phyloP scores from a whole-genome alignment of 2,329 filamentous ascomycete genomes.

The Aspergillus sp. region DNA sequence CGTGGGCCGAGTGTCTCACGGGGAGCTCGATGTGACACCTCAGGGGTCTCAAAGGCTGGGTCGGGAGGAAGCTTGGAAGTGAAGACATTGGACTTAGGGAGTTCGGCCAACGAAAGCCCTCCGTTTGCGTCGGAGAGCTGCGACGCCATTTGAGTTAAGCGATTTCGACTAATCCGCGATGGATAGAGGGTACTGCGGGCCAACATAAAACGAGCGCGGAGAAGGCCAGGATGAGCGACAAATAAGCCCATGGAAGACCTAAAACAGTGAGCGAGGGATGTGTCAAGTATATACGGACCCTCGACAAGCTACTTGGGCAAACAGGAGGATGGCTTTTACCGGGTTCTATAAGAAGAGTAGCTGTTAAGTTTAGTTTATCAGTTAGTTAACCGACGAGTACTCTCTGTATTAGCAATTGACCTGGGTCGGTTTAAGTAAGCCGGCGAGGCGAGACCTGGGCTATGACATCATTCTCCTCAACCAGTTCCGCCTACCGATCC shows the following conservation, averaged over 20 bases:
- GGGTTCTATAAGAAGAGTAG: too few relatives aligned
- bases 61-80: slow-evolving; percentile 73
- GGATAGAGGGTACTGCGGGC: slow-evolving; percentile 18
- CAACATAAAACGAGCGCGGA: slow-evolving; percentile 24
- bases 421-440: background rate
- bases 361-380: too few relatives aligned
- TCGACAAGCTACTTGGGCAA: too few relatives aligned
- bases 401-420: background rate
- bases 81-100: slow-evolving; percentile 67
- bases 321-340: background rate
- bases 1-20: slow-evolving; percentile 76
- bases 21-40: slow-evolving; percentile 76
- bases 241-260: slow-evolving; percentile 9
- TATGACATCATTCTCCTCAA: background rate
- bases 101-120: slow-evolving; percentile 47
- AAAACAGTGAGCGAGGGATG: background rate
- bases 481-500: background rate
- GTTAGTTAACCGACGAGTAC: background rate
- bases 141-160: slow-evolving; percentile 50
- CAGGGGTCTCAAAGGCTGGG: slow-evolving; percentile 74
- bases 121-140: slow-evolving; percentile 38
- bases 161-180: slow-evolving; percentile 25
- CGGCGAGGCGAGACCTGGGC: background rate
- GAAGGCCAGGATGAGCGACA: background rate
- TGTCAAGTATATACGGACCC: background rate